Base-by-base conservation (phyloP, 169 alveolate genomes). In the Eimeria tenella region DNA sequence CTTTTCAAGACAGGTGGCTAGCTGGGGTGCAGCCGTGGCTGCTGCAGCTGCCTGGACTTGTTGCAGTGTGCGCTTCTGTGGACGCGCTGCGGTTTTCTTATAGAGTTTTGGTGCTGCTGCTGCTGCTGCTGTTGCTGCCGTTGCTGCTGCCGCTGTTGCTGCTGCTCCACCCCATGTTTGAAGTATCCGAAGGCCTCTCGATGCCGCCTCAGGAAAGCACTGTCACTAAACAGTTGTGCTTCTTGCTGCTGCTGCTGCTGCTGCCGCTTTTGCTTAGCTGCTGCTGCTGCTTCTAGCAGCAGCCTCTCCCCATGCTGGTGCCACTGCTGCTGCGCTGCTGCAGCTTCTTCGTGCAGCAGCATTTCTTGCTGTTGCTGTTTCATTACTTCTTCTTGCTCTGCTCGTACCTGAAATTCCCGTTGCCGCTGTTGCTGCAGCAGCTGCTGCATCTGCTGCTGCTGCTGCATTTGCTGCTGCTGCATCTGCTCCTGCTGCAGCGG, bases 281-380 rank as follows among this genome's bases (percentile, higher is more conserved):
- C 77, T 68, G 77, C 77, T 68, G 77, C 50, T 21, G 77, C 77
- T 23, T 68, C 77, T 50, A 68, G 77, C 52, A 68, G 77, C 42
- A 68, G 53, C 52, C 50, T 68, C 52, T 68, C 77, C 50, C 77
- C 77, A 5, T 68, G 77, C 52, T 68, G 77, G n/a, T 68, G 77
- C 77, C 77, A 68, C 52, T 68, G 77, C 77, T 68, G 77, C 53
- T 68, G 77, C 11, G 77, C 77, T 21, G 77, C 77, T 68, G 77
- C 77, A 23, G 77, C 77, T 21, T 68, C 77, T 4, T 15, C 53
- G 50, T 68, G 77, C 77, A 68, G 77, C 77, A 68, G 77, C 52
- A 68, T 5, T 50, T 68, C 77, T 15, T 50, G 21, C 50, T 23
- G 77, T n/a, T 68, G 77, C 15, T 68, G n/a, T 0, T 50, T 7